Evolutionary conservation across 2,329 filamentous ascomycete genomes (phyloP), one percentile per base, ranked within the genome.

Genomic region (Pseudogymnoascus sp.): DNA sequence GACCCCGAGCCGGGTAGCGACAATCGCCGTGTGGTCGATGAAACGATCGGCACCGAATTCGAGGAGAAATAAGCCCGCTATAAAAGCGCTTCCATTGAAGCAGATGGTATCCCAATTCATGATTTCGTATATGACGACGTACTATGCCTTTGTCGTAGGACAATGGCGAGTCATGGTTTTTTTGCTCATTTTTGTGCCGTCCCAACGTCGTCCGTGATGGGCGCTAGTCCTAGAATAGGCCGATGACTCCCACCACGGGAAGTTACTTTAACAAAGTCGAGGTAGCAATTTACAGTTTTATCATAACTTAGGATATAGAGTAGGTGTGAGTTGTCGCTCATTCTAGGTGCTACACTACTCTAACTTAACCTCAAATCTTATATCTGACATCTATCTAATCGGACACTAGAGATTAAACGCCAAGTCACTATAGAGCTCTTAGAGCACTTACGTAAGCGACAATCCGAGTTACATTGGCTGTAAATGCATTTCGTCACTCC

Each of bases 11-110:
- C 77, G 77, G 34, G 70, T 72, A 8, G 79, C 80, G 11, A 83
- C 72, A 36, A 77, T 73, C 5, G 78, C 78, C 3, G 80, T 81
- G 62, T 83, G 77, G 65, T 81, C 77, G 65, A 83, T 74, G 69
- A 83, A 83, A 61, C 78, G 78, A 68, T 83, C 80, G 21, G 80
- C 79, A 7, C 80, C 80, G 65, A 72, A 78, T 65, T 83, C 80
- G 38, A 84, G 76, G 9, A 83, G 68, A 66, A 82, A 82, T 0
- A 82, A 72, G 1, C 75, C 75, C 9, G 75, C 73, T 46, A 80
- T 69, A 63, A 82, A 80, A 25, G 73, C 72, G 14, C 74, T 75
- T 38, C 74, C 67, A 65, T 79, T 78, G 69, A 78, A 81, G 18
- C 68, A 67, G 6, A 78, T 65, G 5, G 25, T 65, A 62, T 76